Evolutionary conservation across 179 eudicot species (phyloP).

Genomic region (Beta macrorhiza): DNA sequence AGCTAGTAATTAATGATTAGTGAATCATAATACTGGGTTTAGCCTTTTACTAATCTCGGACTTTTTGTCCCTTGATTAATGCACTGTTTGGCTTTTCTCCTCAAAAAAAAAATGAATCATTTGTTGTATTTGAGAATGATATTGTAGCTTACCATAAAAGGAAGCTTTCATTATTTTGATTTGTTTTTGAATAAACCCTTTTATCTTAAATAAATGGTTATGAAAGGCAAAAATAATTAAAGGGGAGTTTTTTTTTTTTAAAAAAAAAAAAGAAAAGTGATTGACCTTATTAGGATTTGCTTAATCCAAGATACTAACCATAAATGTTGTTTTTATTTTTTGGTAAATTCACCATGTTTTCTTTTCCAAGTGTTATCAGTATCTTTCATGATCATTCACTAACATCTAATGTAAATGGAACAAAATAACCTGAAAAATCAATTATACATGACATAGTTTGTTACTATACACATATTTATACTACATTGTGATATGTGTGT

Average conservation of each 20-base stretch:
- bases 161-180: not conserved
- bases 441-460: not conserved
- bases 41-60: too few species aligned
- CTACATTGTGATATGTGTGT: conserved; percentile 25
- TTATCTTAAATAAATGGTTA: not conserved
- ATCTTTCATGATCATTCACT: conserved; percentile 9
- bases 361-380: not conserved
- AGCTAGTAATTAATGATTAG: not conserved
- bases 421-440: not conserved
- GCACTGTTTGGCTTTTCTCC: too few species aligned
- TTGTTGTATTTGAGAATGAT: not conserved
- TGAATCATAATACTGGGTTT: not conserved
- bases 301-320: conserved; percentile 7
- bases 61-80: too few species aligned
- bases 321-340: not conserved
- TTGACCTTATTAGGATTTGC: not conserved
- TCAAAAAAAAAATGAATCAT: not conserved
- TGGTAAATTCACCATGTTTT: not conserved
- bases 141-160: not conserved
- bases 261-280: not conserved
- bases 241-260: too few species aligned
- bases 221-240: not conserved
- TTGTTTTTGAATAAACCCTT: not conserved
- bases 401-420: not conserved
- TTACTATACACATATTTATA: not conserved